Evolutionary conservation across 352 stramenopile genomes (phyloP).

Genomic region (Pythium apleroticum): DNA sequence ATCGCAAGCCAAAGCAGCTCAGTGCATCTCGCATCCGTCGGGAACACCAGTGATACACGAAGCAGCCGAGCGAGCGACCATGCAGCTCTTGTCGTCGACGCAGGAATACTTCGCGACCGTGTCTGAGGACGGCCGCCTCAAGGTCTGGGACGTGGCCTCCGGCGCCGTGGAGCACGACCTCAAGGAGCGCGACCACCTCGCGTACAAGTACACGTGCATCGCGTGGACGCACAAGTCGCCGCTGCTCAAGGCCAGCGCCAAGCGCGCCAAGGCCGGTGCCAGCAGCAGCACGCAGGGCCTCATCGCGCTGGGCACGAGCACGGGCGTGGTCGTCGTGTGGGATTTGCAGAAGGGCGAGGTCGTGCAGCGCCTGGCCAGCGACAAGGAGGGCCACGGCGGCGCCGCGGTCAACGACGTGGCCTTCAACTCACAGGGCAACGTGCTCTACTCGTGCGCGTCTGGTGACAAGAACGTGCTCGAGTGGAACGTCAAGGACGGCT

Average conservation of each 20-base stretch:
- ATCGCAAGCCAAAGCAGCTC: constrained; percentile 13
- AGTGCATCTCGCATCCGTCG: constrained; percentile 11
- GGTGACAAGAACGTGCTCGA: constrained; percentile 79
- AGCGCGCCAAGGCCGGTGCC: constrained; percentile 40
- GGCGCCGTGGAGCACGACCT: constrained; percentile 71
- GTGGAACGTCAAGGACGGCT: constrained; percentile 61
- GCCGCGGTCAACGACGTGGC: constrained; percentile 57
- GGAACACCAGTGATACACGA: neutral
- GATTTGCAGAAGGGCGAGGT: constrained; percentile 71
- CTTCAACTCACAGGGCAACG: constrained; percentile 68
- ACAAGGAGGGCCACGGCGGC: constrained; percentile 40
- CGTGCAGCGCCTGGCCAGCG: constrained; percentile 51
- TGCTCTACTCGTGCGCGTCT: constrained; percentile 62
- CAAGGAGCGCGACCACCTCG: constrained; percentile 82
- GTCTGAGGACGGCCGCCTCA: constrained; percentile 80
- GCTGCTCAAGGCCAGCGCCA: constrained; percentile 44
- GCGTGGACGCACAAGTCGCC: constrained; percentile 57
- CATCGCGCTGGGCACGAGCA: constrained; percentile 72
- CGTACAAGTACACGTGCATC: constrained; percentile 78
- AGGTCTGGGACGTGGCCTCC: constrained; percentile 79
- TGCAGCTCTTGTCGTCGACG: constrained; percentile 77
- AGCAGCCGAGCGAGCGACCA: constrained; percentile 15
- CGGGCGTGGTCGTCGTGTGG: constrained; percentile 66
- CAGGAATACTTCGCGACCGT: constrained; percentile 79
- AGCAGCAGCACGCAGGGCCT: constrained; percentile 49